Base-by-base conservation (phyloP, 129 eudicot genomes). In the Deinandra increscens region DNA sequence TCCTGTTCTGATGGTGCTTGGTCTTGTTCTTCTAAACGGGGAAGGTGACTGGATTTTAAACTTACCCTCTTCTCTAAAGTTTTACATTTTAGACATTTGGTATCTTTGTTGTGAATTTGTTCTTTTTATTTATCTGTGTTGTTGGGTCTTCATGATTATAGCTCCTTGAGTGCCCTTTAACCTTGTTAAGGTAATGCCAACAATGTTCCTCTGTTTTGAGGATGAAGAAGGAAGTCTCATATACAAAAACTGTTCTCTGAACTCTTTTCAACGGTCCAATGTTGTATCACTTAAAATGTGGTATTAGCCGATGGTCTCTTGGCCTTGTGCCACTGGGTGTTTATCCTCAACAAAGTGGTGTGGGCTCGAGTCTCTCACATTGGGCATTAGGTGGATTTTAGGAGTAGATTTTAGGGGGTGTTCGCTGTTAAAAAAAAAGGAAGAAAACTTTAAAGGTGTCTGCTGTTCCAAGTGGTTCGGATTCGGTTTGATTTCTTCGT, bases 1-100 rank as follows among this genome's bases (percentile, higher is more conserved):
- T 78, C 98, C 98, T 46, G 98, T 93, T 53, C 63, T 93, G 64
- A 87, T 89, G 97, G 90, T 93, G 66, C 79, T 93, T 51, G 87
- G 97, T 65, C 92, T 93, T 74, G 85, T 93, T 53, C 75, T 93
- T 55, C 82, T 93, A 31, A 89, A 89, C 66, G 98, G 98, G 14
- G 98, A 93, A 93, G 98, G 98, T 93, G 87, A 71, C 19, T 26
- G 3, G 23, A 48, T 54, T 50, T 55, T 63, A 63, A 69, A 55
- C 26, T 23, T 11, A 18, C 73, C 5, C 12, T 2, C 37, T 51
- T 50, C 19, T 6, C 4, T 49, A 19, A 68, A 29, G 34, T 41
- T 23, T 4, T 42, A 65, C 70, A 8, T 10, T 65, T 42, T 22
- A 3, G 12, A 44, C 15, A 54, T 2, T n/a, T 55, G 53, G 66